Evolutionary conservation across 2,329 filamentous ascomycete genomes (phyloP), one percentile per base, ranked within the genome.

Genomic region (Trichoderma atrobrunneum): DNA sequence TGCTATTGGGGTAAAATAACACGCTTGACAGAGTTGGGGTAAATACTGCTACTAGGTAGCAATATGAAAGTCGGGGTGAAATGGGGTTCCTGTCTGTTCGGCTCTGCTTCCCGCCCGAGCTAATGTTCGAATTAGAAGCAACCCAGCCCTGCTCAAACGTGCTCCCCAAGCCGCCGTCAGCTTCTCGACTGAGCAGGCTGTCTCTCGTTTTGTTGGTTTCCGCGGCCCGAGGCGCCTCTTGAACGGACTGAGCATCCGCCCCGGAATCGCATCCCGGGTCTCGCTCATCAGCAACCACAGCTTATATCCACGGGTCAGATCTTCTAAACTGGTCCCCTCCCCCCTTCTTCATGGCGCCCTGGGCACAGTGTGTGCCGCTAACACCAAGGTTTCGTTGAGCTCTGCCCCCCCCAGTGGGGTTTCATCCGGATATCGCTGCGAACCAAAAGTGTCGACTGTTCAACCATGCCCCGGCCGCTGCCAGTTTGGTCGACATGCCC

Each of bases 401-500:
- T 43, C 66, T 30, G 34, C 26, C 39, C 51, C 34, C 36, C 34
- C 57, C 56, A 36, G 57, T 34, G 56, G 56, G 36, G 57, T 36
- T 14, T 36, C 56, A 34, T 48, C 39, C 66, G 66, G 66, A 70
- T 70, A 51, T 70, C 66, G 66, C 66, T 62, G 56, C 66, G 57
- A 70, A 70, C 30, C 57, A 70, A 8, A 26, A 24, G 32, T 30
- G 57, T 21, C 43, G 7, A 43, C 39, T 39, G n/a, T 24, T 62
- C 57, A 5, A 30, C 28, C 56, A n/a, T 8, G 14, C 56, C 51
- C 54, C 54, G 66, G 66, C 14, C 36, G 30, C n/a, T 69, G 39
- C 66, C 66, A 48, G 36, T 61, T 69, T 30, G 36, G 56, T 26
- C 56, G 56, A 34, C 39, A 36, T 51, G 30, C 66, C n/a, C 66